Evolutionary conservation across 1,284 basidiomycete genomes (phyloP), one percentile per base, ranked within the genome.

Genomic region (Mycosarcoma mackinlayi): DNA sequence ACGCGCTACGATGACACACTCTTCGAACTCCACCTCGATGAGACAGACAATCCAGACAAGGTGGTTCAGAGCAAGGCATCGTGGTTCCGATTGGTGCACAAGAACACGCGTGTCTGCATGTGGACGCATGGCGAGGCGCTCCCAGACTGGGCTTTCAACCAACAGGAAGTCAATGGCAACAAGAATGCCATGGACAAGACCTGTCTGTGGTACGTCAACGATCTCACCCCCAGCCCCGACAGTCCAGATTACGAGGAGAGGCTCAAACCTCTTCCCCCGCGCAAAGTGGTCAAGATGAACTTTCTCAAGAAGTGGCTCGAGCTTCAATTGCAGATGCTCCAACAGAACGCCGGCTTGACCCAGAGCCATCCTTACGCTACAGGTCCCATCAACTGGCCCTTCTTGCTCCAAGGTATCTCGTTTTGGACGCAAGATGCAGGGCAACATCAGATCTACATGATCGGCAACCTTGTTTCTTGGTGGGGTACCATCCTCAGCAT

Each of bases 101-200:
- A 92, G 3, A 88, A 90, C 6, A 98, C 96, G 1, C 90, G 89
- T 78, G 96, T 98, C 28, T 88, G 90, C 1, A 88, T 99, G 86
- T 98, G 93, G 94, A 97, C 94, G 6, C 92, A 95, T 80, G 77
- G 87, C 11, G 88, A 90, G 53, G 75, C 83, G 16, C 86, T 99
- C 11, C 96, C 96, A 0, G 94, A 94, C 2, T 98, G 96, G 96
- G 96, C 89, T 1, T 94, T 90, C 86, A 91, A 91, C 78, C 96
- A 98, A 84, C 94, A 98, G 79, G 96, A 98, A 81, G 89, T 99
- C 73, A 98, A 99, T 79, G 96, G 96, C 0, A 94, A 97, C 86
- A 99, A 98, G 87, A 94, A 92, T 61, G 86, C 90, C 6, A 84
- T 86, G 21, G 96, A 98, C 67, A 90, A 89, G 81, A 89, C 89